Evolutionary conservation across 2,329 filamentous ascomycete genomes (phyloP).

Genomic region (Penicillium sp.): DNA sequence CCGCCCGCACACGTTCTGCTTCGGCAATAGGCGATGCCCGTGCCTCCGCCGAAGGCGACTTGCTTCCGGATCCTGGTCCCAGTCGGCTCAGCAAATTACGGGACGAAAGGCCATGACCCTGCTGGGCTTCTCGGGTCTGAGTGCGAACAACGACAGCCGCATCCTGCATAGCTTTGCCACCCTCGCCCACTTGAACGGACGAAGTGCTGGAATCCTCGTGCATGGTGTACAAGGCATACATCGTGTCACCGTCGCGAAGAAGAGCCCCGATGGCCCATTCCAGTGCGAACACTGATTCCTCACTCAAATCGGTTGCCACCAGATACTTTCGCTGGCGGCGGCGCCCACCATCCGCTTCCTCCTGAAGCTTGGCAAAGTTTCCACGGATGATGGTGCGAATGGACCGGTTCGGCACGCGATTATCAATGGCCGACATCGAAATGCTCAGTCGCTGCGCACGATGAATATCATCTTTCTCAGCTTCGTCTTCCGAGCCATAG

Average conservation of each 20-base stretch:
- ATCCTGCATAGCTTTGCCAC: slow-evolving; percentile 68
- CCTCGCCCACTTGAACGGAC: slow-evolving; percentile 58
- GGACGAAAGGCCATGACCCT: slow-evolving; percentile 26
- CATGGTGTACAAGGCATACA: slow-evolving; percentile 87
- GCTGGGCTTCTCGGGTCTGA: slow-evolving; percentile 52
- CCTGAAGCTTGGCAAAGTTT: slow-evolving; percentile 66
- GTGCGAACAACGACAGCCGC: slow-evolving; percentile 62
- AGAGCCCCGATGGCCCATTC: slow-evolving; percentile 98
- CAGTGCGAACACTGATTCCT: slow-evolving; percentile 87
- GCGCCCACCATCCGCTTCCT: slow-evolving; percentile 71
- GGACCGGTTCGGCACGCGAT: slow-evolving; percentile 70
- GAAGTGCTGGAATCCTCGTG: slow-evolving; percentile 63
- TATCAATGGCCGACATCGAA: slow-evolving; percentile 67
- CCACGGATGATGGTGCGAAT: slow-evolving; percentile 88
- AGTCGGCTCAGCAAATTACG: slow-evolving; percentile 31
- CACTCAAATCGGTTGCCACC: slow-evolving; percentile 90
- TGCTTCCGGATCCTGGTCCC: slow-evolving; percentile 36
- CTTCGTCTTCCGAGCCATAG: slow-evolving; percentile 79
- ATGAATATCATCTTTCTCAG: slow-evolving; percentile 76
- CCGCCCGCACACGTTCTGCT: slow-evolving; percentile 70
- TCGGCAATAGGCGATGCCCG: slow-evolving; percentile 58
- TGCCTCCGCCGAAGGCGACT: slow-evolving; percentile 43
- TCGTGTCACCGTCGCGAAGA: slow-evolving; percentile 84
- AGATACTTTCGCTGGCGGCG: slow-evolving; percentile 81
- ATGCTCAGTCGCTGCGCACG: slow-evolving; percentile 79